These are phyloP conservation scores for Nigrograna mackinnonii DNA, from an alignment of 2,329 filamentous ascomycete species.

Conservation along the genomic window DNA sequence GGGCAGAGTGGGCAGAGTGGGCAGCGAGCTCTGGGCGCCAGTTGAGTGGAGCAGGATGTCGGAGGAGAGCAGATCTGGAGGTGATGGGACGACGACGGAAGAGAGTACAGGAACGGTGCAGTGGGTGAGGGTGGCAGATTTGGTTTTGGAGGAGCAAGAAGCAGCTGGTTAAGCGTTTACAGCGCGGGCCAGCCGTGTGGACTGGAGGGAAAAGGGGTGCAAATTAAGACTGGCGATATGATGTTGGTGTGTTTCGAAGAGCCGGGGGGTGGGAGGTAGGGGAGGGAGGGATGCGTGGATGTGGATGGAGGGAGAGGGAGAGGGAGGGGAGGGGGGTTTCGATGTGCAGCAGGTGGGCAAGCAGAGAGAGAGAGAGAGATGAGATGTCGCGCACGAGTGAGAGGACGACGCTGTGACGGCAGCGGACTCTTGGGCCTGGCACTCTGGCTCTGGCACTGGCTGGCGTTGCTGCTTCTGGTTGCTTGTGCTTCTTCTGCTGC, in stretches of 20 bases:
- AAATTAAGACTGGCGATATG: constrained; percentile 35
- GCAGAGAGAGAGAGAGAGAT: too few relatives aligned
- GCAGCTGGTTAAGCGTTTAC: too few relatives aligned
- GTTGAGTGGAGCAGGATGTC: constrained; percentile 1
- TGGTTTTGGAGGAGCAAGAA: too few relatives aligned
- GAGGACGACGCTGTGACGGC: neutral
- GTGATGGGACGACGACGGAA: neutral
- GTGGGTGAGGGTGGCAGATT: neutral
- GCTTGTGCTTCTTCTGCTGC: neutral
- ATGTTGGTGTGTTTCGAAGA: constrained; percentile 28
- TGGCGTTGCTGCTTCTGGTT: neutral
- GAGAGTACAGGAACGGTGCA: neutral
- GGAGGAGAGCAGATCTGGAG: neutral
- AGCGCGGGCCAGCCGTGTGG: neutral
- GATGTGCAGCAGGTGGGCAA: too few relatives aligned
- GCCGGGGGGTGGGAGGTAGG: constrained; percentile 4
- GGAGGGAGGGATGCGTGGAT: too few relatives aligned
- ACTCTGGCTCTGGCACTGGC: too few relatives aligned
- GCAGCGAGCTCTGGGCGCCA: too few relatives aligned
- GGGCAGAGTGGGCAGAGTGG: too few relatives aligned
- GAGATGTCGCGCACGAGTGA: too few relatives aligned
- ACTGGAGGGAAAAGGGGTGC: constrained; percentile 11
- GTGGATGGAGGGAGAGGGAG: neutral
- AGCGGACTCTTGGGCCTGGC: too few relatives aligned
- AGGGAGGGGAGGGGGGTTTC: neutral